Base-by-base conservation (phyloP, 2,329 filamentous ascomycete species). In the Drechslera avenae region DNA sequence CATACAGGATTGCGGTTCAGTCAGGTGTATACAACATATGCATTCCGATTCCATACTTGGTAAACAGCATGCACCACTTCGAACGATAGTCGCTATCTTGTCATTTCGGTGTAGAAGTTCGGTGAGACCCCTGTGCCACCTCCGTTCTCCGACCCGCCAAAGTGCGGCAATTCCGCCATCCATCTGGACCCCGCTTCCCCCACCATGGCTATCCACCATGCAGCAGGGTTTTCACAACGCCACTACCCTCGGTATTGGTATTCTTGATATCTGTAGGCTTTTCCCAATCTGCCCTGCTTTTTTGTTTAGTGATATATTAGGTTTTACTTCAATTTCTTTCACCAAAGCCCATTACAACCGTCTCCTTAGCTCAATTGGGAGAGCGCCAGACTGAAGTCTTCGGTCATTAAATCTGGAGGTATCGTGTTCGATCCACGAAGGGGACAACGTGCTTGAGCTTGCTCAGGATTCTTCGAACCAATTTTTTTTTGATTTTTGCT, bases 351-450 rank as follows among this genome's bases (percentile, higher is more conserved):
- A 42, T 37, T 34, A 52, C 21, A 49, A 54, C 43, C 44, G 54
- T 57, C 54, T 54, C 54, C 51, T 57, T 57, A 57, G 54, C 54
- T 57, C 54, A 57, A 57, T 57, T 57, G 54, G 54, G 54, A 57
- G 54, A 57, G 54, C 54, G 54, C 54, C 54, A 57, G 54, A 57
- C 54, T 57, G 54, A 57, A 57, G 54, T 54, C 54, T 54, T 54
- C 47, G 39, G 54, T 56, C 54, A 56, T 31, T 54, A 46, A 56
- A 56, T 56, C 54, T 56, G 54, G 54, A 56, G 54, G 54, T 57
- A 56, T 55, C 52, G 52, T 55, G 52, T 55, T 55, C 52, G 52
- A 55, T 55, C 52, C 52, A 55, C 53, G 53, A 56, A 56, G 53
- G 53, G 53, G 53, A 56, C 53, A 56, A 50, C 53, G 53, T 56